Evolutionary conservation across 2,329 filamentous ascomycete genomes (phyloP), one percentile per base, ranked within the genome.

Genomic region (Thelonectria discophora): DNA sequence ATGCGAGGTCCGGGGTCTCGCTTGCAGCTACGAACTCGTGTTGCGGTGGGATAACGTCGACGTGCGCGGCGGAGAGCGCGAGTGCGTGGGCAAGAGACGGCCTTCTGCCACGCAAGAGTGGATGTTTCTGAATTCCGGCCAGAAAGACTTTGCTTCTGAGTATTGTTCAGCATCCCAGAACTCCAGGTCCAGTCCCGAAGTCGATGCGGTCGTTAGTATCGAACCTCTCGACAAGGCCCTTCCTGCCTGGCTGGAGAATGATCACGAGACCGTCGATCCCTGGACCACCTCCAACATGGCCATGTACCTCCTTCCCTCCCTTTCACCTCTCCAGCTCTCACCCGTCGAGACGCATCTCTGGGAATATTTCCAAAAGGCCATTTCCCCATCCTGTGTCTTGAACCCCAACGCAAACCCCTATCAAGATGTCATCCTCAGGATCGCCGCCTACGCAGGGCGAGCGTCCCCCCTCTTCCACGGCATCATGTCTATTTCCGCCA

Each of bases 401-500:
- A 67, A 69, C 32, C 66, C 65, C 5, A 52, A 55, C 5, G 63
- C 59, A 10, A 73, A 73, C 47, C 72, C 71, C 1, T 73, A 73
- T 58, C 65, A 67, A 45, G 64, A 71, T 54, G 64, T 74, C 8
- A 59, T 74, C 5, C 45, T 74, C 18, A 67, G 63, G 32, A 65
- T 74, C 50, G 70, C 72, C 7, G 61, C 61, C 32, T 62, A 56
- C 21, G 63, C 60, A 8, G 72, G 72, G 1, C 42, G 42, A 4
- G 27, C 50, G 6, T 65, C 62, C 1, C 69, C 72, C 21, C 59
- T 75, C 3, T 70, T 74, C 51, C 69, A 72, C 45, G 72, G 69
- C 46, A 64, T 74, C 42, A 62, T 75, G 54, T 69, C 71, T 9
- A 70, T 68, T 1, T 68, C 73, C 6, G 69, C 73, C 6, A 73